Evolutionary conservation across 176 grass and related monocot genomes (phyloP).

Genomic region (Carex scoparia): DNA sequence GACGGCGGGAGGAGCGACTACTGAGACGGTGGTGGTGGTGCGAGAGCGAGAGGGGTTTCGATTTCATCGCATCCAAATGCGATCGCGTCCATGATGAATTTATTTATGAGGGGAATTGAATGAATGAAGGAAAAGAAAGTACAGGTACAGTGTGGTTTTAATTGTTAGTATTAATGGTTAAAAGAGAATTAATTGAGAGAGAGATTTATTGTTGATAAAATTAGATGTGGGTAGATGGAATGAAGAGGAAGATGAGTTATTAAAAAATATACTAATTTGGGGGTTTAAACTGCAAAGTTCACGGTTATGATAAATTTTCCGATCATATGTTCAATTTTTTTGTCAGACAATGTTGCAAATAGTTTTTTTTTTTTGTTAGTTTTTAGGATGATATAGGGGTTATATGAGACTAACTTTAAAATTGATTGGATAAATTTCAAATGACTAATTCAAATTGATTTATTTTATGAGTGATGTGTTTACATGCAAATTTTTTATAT

Average conservation of each 20-base stretch:
- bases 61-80: not conserved
- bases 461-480: too few relatives aligned
- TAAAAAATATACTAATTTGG: not conserved
- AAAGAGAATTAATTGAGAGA: not conserved
- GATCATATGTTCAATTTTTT: not conserved
- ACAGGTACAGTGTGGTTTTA: not conserved
- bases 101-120: not conserved
- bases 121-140: not conserved
- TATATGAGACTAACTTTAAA: too few relatives aligned
- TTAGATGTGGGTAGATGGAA: not conserved
- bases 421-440: too few relatives aligned
- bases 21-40: not conserved
- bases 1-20: not conserved
- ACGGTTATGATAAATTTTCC: not conserved
- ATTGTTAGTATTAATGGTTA: slow-evolving; percentile 1
- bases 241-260: too few relatives aligned
- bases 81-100: slow-evolving; percentile 1
- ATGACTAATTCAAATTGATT: too few relatives aligned
- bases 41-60: not conserved
- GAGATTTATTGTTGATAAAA: not conserved
- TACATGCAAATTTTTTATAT: too few relatives aligned
- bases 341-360: too few relatives aligned
- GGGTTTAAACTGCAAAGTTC: not conserved
- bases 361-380: too few relatives aligned
- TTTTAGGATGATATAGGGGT: too few relatives aligned